These are phyloP conservation scores for Pichia sp. DNA, from an alignment of 1,139 yeast species.

Conservation along the genomic window DNA sequence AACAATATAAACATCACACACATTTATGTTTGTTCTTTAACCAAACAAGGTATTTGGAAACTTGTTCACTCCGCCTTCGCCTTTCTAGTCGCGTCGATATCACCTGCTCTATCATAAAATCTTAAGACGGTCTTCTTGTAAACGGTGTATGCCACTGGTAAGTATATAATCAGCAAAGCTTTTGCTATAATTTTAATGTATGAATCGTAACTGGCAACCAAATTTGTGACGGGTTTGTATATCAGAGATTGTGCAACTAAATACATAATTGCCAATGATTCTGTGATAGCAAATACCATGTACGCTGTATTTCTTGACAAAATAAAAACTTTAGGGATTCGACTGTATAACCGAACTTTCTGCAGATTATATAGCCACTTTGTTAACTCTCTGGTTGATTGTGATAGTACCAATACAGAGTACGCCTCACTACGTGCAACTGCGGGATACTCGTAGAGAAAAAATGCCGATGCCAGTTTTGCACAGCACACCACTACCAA, in stretches of 20 bases:
- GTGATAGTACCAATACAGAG: conserved; percentile 2
- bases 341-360: conserved; percentile 7
- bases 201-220: background rate
- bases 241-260: conserved; percentile 6
- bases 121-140: conserved; percentile 1
- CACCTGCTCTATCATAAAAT: too few relatives aligned
- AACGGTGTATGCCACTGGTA: conserved; percentile 3
- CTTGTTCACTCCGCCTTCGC: too few relatives aligned
- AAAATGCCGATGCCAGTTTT: background rate
- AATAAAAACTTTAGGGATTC: background rate
- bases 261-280: background rate
- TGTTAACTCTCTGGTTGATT: conserved; percentile 5
- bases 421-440: conserved; percentile 1
- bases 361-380: conserved; percentile 8
- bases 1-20: background rate
- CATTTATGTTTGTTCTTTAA: conserved; percentile 1
- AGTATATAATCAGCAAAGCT: background rate
- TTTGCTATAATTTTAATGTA: conserved; percentile 3
- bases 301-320: background rate
- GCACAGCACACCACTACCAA: background rate
- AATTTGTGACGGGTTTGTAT: conserved; percentile 1
- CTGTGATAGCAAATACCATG: conserved; percentile 3
- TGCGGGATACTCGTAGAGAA: conserved; percentile 7
- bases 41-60: too few relatives aligned
- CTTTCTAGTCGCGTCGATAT: too few relatives aligned